phyloP scores from a whole-genome alignment of 495 filamentous ascomycete species.

The Aspergillus cavernicola region DNA sequence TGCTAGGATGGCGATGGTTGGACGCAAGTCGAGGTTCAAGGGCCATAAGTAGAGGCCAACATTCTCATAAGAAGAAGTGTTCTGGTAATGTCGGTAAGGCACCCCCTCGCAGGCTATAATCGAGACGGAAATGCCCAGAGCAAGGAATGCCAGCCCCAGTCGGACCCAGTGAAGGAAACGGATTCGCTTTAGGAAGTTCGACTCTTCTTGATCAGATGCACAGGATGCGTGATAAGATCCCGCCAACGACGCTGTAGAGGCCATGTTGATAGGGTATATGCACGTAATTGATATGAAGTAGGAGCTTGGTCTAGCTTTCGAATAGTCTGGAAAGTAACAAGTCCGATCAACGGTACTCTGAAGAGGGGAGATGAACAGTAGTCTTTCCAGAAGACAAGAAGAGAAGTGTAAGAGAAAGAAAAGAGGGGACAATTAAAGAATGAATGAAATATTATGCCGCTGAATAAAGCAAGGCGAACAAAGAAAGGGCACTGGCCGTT shows the following conservation, averaged over 20 bases:
- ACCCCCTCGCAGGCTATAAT: slow-evolving; percentile 40
- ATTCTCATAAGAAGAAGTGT: slow-evolving; percentile 31
- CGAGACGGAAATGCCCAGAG: slow-evolving; percentile 31
- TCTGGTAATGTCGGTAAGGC: slow-evolving; percentile 38
- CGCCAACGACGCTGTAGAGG: slow-evolving; percentile 22
- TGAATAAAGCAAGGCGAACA: neutral
- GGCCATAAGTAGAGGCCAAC: slow-evolving; percentile 49
- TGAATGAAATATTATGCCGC: slow-evolving; percentile 1
- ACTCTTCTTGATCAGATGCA: slow-evolving; percentile 36
- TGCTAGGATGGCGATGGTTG: slow-evolving; percentile 39
- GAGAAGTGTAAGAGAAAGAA: neutral
- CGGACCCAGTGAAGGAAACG: slow-evolving; percentile 36
- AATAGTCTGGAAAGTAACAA: neutral
- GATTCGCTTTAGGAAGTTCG: slow-evolving; percentile 34
- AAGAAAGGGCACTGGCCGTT: neutral
- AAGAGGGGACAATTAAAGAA: neutral
- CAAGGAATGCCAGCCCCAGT: slow-evolving; percentile 34
- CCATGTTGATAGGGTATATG: slow-evolving; percentile 22
- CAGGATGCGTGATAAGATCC: slow-evolving; percentile 29
- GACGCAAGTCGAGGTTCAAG: slow-evolving; percentile 44
- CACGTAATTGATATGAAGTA: neutral
- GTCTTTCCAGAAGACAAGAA: slow-evolving; percentile 19
- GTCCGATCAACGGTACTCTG: slow-evolving; percentile 2
- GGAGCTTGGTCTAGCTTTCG: neutral
- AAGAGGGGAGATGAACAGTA: slow-evolving; percentile 1